Conservation (phyloP, 305 asterid species). For the Fraxinus sp. region DNA sequence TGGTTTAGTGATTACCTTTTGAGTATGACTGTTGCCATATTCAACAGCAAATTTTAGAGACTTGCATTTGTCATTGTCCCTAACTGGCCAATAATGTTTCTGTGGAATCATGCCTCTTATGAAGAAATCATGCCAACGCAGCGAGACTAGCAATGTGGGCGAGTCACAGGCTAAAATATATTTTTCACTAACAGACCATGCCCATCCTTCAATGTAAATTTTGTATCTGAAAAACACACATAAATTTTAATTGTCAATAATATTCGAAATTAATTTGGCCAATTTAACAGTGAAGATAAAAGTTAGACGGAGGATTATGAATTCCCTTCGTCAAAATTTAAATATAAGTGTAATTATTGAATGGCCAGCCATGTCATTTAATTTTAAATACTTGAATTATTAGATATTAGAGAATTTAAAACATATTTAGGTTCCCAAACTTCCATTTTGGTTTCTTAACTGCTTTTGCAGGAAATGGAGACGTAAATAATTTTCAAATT, state of each 20-base stretch:
- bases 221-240: slow-evolving; percentile 53
- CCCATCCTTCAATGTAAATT: slow-evolving; percentile 86
- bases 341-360: not conserved
- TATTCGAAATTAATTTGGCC: not conserved
- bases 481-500: not conserved
- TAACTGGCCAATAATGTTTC: slow-evolving; percentile 80
- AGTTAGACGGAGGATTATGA: not conserved
- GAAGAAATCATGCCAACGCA: slow-evolving; percentile 78
- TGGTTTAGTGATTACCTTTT: slow-evolving; percentile 40
- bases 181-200: slow-evolving; percentile 90
- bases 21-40: slow-evolving; percentile 73
- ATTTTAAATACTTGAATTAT: not conserved
- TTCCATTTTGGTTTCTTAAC: not conserved
- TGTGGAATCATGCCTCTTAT: slow-evolving; percentile 71
- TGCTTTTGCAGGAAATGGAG: not conserved
- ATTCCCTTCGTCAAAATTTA: not conserved
- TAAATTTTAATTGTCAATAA: not conserved
- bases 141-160: slow-evolving; percentile 62
- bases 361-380: not conserved
- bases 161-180: slow-evolving; percentile 83
- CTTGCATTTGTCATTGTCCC: slow-evolving; percentile 59
- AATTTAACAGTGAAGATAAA: not conserved
- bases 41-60: slow-evolving; percentile 84
- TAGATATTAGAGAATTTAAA: not conserved
- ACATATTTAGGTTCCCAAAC: not conserved